Evolutionary conservation across 2,329 filamentous ascomycete species (phyloP).

Genomic region (Zymoseptoria passerinii): DNA sequence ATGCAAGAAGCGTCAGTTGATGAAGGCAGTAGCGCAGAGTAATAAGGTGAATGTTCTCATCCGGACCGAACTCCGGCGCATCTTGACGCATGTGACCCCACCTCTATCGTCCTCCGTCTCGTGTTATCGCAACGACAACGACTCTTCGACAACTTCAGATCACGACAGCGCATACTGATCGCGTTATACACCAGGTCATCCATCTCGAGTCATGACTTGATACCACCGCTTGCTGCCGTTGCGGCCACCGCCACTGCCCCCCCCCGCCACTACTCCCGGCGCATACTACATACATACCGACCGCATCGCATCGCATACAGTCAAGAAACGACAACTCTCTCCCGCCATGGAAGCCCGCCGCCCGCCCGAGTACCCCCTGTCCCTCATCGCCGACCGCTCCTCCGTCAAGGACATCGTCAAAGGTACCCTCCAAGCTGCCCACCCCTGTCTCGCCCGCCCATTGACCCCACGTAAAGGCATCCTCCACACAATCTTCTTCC

Average conservation of each 20-base stretch:
- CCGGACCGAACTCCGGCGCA: not conserved
- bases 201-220: conserved; percentile 1
- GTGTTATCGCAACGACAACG: not conserved
- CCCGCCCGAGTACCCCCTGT: conserved; percentile 83
- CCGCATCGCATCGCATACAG: not conserved
- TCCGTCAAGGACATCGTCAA: conserved; percentile 89
- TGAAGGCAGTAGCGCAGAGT: not conserved
- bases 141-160: not conserved
- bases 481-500: conserved; percentile 97
- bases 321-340: not conserved
- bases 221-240: conserved; percentile 1
- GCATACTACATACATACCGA: not conserved
- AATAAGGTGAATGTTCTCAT: not conserved
- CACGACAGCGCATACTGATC: not conserved
- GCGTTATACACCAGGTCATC: not conserved
- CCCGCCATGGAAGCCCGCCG: conserved; percentile 52
- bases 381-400: conserved; percentile 83
- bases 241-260: conserved; percentile 3
- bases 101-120: not conserved
- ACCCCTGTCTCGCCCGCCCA: not conserved
- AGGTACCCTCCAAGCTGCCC: conserved; percentile 40
- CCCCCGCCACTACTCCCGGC: not conserved
- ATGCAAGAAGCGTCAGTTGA: not conserved
- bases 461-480: conserved; percentile 53
- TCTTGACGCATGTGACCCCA: not conserved